These are phyloP conservation scores for Fusarium sp. DNA, from an alignment of 2,329 filamentous ascomycete species.

Conservation along the genomic window DNA sequence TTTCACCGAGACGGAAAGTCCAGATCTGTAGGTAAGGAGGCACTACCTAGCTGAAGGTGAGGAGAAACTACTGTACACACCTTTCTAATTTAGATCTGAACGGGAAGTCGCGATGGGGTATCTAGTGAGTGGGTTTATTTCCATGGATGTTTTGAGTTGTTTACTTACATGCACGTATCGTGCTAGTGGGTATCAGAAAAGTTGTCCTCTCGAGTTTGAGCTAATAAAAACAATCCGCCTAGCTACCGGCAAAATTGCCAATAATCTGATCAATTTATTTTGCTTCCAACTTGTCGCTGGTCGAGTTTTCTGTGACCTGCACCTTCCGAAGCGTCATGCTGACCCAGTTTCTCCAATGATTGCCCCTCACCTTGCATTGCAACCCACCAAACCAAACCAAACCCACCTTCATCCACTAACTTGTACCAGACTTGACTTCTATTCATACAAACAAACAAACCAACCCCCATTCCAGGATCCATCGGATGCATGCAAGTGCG, in stretches of 20 bases:
- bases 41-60: conserved; percentile 15
- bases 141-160: conserved; percentile 23
- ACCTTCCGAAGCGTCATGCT: conserved; percentile 32
- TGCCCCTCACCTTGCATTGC: conserved; percentile 20
- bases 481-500: conserved; percentile 29
- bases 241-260: neutral
- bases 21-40: neutral
- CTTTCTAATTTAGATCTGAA: neutral
- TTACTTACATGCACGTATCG: conserved; percentile 9
- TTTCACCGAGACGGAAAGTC: neutral
- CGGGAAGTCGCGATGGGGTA: neutral
- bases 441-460: conserved; percentile 19
- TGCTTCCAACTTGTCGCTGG: neutral
- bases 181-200: neutral
- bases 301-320: neutral
- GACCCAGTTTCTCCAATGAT: conserved; percentile 20
- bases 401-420: conserved; percentile 12
- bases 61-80: conserved; percentile 4
- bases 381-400: neutral
- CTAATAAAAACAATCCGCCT: neutral
- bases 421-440: neutral
- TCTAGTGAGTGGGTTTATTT: conserved; percentile 1
- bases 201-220: neutral
- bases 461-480: conserved; percentile 10
- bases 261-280: neutral